phyloP scores from a whole-genome alignment of 2,329 filamentous ascomycete genomes.

The Fusarium sp. region DNA sequence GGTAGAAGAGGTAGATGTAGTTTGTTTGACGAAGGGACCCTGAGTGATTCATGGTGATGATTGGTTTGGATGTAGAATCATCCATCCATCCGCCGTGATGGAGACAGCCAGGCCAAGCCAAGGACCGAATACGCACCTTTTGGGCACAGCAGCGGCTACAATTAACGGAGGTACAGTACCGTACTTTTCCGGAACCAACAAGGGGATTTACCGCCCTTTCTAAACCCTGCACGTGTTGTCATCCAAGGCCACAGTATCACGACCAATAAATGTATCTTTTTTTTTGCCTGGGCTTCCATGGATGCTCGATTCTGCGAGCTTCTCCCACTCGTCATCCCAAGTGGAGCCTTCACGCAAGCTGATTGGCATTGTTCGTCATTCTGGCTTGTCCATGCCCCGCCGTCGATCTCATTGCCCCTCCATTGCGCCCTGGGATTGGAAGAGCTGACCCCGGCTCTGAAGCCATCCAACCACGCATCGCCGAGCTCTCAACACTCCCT shows the following conservation, averaged over 20 bases:
- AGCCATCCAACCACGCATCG: conserved; percentile 29
- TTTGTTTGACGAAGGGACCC: not conserved
- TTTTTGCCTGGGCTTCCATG: not conserved
- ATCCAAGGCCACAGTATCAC: not conserved
- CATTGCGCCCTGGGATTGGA: conserved; percentile 37
- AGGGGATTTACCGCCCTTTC: not conserved
- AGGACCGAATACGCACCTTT: not conserved
- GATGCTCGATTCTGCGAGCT: conserved; percentile 36
- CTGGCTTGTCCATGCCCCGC: conserved; percentile 40
- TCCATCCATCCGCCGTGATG: not conserved
- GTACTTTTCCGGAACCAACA: conserved; percentile 6
- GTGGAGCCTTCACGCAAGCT: conserved; percentile 31
- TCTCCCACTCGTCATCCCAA: conserved; percentile 45
- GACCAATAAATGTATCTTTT: conserved; percentile 17
- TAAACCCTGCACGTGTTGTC: conserved; percentile 6
- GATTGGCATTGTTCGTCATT: conserved; percentile 45
- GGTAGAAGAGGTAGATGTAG: not conserved
- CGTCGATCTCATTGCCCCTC: conserved; percentile 46
- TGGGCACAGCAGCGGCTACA: not conserved
- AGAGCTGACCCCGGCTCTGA: conserved; percentile 35
- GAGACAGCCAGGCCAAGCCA: not conserved
- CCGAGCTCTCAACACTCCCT: conserved; percentile 31
- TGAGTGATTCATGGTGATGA: not conserved
- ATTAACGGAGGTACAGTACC: not conserved
- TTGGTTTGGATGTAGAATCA: not conserved